These are phyloP conservation scores for Beauveria rudraprayagi DNA, from an alignment of 2,329 filamentous ascomycete species.

Conservation along the genomic window DNA sequence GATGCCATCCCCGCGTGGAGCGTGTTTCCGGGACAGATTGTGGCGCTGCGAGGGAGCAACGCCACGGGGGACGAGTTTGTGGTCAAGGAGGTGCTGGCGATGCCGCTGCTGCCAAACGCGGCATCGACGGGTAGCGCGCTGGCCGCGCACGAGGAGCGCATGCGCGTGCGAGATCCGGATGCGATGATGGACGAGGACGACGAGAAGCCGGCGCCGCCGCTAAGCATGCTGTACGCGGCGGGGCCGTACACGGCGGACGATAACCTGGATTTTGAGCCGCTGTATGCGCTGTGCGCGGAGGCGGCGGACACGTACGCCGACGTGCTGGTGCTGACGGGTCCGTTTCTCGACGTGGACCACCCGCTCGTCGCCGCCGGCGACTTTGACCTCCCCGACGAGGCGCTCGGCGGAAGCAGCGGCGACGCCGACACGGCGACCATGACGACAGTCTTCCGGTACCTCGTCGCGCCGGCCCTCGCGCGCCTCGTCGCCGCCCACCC, in stretches of 20 bases:
- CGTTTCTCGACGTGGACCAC: conserved; percentile 88
- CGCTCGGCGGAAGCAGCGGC: conserved; percentile 30
- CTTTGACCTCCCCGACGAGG: conserved; percentile 64
- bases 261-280: conserved; percentile 81
- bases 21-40: conserved; percentile 92
- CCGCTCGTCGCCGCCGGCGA: conserved; percentile 75
- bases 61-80: conserved; percentile 76
- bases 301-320: conserved; percentile 71
- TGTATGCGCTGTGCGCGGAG: conserved; percentile 71
- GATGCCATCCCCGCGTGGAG: conserved; percentile 60
- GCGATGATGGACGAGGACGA: conserved; percentile 42
- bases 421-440: conserved; percentile 75
- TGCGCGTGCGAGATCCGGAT: conserved; percentile 53
- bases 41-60: conserved; percentile 80
- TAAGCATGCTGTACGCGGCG: conserved; percentile 70
- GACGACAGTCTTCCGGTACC: conserved; percentile 71
- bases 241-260: conserved; percentile 91
- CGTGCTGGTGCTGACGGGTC: conserved; percentile 70
- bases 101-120: conserved; percentile 67
- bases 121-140: conserved; percentile 61
- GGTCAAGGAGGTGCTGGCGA: conserved; percentile 65
- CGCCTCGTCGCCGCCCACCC: conserved; percentile 64
- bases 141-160: conserved; percentile 58
- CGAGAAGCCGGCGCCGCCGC: conserved; percentile 45
- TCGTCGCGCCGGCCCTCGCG: conserved; percentile 67